Conservation (phyloP, 1,139 yeast species). For the Hyphopichia pseudoburtonii region DNA sequence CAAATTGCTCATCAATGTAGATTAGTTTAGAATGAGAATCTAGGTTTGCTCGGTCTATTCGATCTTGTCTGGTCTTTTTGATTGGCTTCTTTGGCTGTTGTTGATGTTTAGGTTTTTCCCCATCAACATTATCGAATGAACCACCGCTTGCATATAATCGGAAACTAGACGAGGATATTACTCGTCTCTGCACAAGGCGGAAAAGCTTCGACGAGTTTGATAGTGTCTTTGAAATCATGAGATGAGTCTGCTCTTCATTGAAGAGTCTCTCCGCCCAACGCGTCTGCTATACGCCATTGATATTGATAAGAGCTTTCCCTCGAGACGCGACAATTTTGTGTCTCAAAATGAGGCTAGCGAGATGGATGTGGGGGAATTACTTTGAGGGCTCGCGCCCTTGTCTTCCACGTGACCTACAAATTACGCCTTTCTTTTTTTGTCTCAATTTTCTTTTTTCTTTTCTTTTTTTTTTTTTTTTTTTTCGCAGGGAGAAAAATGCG, state of each 20-base stretch:
- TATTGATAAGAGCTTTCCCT: neutral
- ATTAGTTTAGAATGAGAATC: slow-evolving; percentile 25
- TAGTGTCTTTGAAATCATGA: too few relatives aligned
- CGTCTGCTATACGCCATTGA: too few relatives aligned
- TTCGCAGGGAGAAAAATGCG: neutral
- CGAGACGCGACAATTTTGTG: neutral
- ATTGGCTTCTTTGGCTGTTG: slow-evolving; percentile 1
- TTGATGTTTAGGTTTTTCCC: neutral
- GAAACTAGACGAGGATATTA: too few relatives aligned
- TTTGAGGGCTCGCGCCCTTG: slow-evolving; percentile 1
- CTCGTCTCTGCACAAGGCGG: too few relatives aligned
- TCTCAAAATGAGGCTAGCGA: neutral
- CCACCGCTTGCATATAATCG: slow-evolving; percentile 2
- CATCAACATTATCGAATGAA: neutral
- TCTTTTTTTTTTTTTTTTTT: neutral
- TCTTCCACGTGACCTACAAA: neutral
- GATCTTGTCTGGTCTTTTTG: slow-evolving; percentile 22
- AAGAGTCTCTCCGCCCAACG: too few relatives aligned
- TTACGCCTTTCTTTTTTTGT: neutral
- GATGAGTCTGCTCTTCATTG: too few relatives aligned
- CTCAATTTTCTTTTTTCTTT: neutral
- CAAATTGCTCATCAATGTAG: slow-evolving; percentile 28
- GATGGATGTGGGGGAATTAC: neutral
- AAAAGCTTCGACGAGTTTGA: too few relatives aligned
- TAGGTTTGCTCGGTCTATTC: slow-evolving; percentile 23